phyloP scores from a whole-genome alignment of 225 moss, liverwort and hornwort genomes.

The Antitrichia curtipendula region DNA sequence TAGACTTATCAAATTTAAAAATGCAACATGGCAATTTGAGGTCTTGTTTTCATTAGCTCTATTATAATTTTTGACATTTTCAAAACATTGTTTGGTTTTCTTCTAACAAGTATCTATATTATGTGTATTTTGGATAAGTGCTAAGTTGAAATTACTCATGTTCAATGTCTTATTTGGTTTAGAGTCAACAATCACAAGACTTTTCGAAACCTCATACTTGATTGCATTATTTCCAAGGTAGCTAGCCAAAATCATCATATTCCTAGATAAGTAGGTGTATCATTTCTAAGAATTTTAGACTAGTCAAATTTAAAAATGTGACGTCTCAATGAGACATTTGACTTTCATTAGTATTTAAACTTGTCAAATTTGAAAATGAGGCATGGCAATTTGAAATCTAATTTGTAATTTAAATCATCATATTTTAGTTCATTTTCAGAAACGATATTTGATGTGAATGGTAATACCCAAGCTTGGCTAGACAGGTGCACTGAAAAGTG shows the following conservation, averaged over 20 bases:
- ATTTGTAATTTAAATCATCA: background rate
- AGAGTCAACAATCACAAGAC: background rate
- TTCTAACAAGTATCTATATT: background rate
- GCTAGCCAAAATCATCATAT: background rate
- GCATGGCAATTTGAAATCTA: background rate
- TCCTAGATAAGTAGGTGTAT: background rate
- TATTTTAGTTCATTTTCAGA: background rate
- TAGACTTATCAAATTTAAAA: background rate
- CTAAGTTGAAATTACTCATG: background rate
- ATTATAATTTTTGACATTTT: background rate
- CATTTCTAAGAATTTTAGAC: background rate
- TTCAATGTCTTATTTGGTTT: background rate
- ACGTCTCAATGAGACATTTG: background rate
- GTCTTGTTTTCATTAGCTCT: background rate
- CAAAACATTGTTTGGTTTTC: background rate
- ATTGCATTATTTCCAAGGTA: background rate
- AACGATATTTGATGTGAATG: background rate
- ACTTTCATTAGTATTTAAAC: background rate
- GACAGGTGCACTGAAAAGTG: background rate
- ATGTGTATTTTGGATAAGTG: background rate
- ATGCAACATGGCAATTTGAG: background rate
- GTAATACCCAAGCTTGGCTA: accelerated
- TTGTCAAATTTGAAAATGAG: background rate
- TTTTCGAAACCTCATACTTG: background rate
- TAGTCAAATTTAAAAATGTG: background rate